phyloP scores from a whole-genome alignment of 306 rosid genomes.

The Lithocarpus polystachyus region DNA sequence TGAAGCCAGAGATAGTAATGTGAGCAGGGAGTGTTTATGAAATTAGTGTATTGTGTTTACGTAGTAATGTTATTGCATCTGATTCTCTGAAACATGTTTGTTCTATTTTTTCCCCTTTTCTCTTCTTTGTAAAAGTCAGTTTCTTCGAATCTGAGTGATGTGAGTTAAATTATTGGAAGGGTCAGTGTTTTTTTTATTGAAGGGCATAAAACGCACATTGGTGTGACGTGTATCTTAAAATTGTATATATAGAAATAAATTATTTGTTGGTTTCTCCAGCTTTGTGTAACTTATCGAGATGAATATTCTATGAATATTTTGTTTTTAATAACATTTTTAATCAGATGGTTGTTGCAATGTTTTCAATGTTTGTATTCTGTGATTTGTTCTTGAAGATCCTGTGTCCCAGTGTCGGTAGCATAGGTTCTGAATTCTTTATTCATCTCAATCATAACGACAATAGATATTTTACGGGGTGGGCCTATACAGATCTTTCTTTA shows the following conservation, averaged over 20 bases:
- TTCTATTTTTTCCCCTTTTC: background rate
- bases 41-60: slow-evolving; percentile 13
- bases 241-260: slow-evolving; percentile 45
- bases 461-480: background rate
- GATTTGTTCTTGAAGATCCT: background rate
- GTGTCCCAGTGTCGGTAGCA: slow-evolving; percentile 9
- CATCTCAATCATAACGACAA: background rate
- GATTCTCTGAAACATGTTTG: slow-evolving; percentile 13
- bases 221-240: slow-evolving; percentile 24
- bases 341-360: background rate
- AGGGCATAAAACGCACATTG: slow-evolving; percentile 14
- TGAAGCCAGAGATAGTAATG: slow-evolving; percentile 98
- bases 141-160: slow-evolving; percentile 22
- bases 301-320: background rate
- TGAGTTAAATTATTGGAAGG: slow-evolving; percentile 20
- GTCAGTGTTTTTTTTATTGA: slow-evolving; percentile 11
- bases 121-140: slow-evolving; percentile 5
- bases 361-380: background rate
- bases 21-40: slow-evolving; percentile 28
- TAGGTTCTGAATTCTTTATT: background rate
- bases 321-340: background rate
- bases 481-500: background rate
- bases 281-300: background rate
- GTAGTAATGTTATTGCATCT: slow-evolving; percentile 14
- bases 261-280: slow-evolving; percentile 16